Percentiles rank a stretch among this genome's conserved stretches.
These are phyloP conservation scores for Herpotrichia juniperi DNA, from an alignment of 2,329 filamentous ascomycete species.

Conservation along the genomic window DNA sequence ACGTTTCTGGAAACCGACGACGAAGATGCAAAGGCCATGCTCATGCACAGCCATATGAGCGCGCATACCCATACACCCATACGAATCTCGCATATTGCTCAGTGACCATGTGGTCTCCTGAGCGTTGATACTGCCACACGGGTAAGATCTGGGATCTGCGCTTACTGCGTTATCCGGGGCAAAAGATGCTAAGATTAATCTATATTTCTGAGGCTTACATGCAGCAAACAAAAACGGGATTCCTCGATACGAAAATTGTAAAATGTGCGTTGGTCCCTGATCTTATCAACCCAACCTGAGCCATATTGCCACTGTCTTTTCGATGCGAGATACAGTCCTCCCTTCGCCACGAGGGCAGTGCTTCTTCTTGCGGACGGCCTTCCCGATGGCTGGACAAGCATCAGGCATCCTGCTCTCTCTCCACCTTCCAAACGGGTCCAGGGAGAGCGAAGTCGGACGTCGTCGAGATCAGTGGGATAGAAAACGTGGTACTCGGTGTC, in stretches of 20 bases:
- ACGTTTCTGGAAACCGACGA: conserved; percentile 9
- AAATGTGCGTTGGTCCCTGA: no score
- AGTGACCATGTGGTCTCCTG: conserved; percentile 9
- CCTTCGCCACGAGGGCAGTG: background rate
- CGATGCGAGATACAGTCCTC: conserved; percentile 3
- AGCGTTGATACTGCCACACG: no score
- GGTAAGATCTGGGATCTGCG: background rate
- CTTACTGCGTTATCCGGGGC: conserved; percentile 6
- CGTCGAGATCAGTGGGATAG: conserved; percentile 19
- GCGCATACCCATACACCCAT: background rate
- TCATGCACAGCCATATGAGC: conserved; percentile 1
- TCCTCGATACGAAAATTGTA: no score
- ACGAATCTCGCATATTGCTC: background rate
- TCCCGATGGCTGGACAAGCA: background rate
- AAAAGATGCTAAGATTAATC: background rate
- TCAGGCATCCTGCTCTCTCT: background rate
- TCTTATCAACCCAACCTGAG: background rate
- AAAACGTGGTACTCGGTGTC: conserved; percentile 26
- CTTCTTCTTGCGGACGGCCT: conserved; percentile 5
- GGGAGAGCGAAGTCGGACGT: conserved; percentile 20
- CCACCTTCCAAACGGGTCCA: conserved; percentile 12
- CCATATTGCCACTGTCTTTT: background rate
- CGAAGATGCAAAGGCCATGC: background rate
- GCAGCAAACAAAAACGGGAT: background rate
- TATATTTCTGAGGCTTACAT: background rate